Evolutionary conservation across 2,329 filamentous ascomycete species (phyloP), one percentile per base, ranked within the genome.

Genomic region (Fusarium lateritium): DNA sequence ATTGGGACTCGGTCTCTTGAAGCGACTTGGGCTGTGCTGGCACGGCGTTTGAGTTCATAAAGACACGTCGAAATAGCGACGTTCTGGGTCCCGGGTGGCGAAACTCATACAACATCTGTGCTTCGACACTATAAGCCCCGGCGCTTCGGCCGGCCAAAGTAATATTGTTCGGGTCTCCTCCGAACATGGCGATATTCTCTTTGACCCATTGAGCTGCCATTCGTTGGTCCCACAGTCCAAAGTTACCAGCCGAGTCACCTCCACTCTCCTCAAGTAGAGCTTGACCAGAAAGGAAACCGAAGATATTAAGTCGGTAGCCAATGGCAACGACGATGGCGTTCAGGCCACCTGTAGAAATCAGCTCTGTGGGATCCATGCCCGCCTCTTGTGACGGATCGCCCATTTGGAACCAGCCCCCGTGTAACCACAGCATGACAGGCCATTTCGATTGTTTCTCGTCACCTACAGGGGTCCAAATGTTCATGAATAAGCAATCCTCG

Each of bases 401-500:
- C 2, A 58, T 39, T 4, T 58, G 55, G 4, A 58, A 24, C 2
- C 42, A 55, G 1, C 39, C 55, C 14, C 49, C 49, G 3, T 58
- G 49, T 1, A 58, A 42, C 10, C 22, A 55, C 33, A 55, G 44
- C 5, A n/a, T 38, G 2, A 58, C 22, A 3, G 55, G 55, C 49
- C 55, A 58, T 7, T 31, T 50, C 3, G 9, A 1, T 0, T 17
- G 28, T 2, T 49, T 38, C 2, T 15, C 14, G 2, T 36, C 13
- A 10, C 54, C 47, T 5, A 36, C 54, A 7, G 54, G 54, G 5
- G 54, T n/a, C 49, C 49, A 58, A 6, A 58, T 55, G 24, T 44
- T 58, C 2, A 58, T n/a, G 11, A 42, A 39, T 2, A 58, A 24
- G 7, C 49, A 58, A 36, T 55, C 55, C 17, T 58, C 55, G 9